phyloP scores from a whole-genome alignment of 345 rosid species.

The Eucalyptus sideroxylon region DNA sequence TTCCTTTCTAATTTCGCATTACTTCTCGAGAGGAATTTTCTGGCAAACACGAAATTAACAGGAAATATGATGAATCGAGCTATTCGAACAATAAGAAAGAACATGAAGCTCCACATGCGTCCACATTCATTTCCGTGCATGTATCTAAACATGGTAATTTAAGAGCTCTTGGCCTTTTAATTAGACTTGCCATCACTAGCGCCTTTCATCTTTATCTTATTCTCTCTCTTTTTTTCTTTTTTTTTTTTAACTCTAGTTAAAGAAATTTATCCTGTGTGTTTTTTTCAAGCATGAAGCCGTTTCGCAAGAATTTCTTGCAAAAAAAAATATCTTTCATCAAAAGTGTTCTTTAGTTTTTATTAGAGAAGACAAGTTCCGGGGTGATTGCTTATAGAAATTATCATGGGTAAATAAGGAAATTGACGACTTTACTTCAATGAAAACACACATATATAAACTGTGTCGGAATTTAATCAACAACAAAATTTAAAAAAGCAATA shows the following conservation, averaged over 20 bases:
- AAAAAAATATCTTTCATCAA: too few relatives aligned
- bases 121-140: background rate
- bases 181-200: background rate
- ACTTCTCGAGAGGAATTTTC: background rate
- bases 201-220: background rate
- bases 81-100: background rate
- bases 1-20: background rate
- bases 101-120: background rate
- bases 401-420: background rate
- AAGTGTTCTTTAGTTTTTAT: too few relatives aligned
- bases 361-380: background rate
- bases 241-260: background rate
- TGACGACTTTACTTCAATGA: background rate
- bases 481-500: too few relatives aligned
- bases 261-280: background rate
- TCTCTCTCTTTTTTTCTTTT: fast-evolving
- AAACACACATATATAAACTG: too few relatives aligned
- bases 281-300: background rate
- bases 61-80: background rate
- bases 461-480: too few relatives aligned
- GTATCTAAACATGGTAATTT: background rate
- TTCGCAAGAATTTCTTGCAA: background rate
- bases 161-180: background rate
- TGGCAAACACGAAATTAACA: background rate
- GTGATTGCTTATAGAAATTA: background rate